Base-by-base conservation (phyloP, 1,284 basidiomycete species). In the Ustilago trichophora region DNA sequence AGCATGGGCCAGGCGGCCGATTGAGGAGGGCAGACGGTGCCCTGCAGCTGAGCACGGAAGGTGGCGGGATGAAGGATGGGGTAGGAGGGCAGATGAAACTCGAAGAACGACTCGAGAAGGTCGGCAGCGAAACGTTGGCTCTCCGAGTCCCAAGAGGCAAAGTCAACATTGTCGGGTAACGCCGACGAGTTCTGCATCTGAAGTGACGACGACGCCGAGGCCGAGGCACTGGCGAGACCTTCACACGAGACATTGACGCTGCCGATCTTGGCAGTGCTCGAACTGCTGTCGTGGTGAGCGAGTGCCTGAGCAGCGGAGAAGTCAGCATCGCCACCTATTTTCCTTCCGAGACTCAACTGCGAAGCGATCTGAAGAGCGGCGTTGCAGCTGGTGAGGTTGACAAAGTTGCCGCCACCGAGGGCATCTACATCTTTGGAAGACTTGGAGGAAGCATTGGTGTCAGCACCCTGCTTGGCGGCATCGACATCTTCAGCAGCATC, bases 341-440 rank as follows among this genome's bases (percentile, higher is more conserved):
- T 53, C 11, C 47, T 54, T 11, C 44, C 47, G 3, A 45, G 34
- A 27, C 66, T 64, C 35, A 70, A 44, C 34, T 65, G 60, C 11
- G 57, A 57, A 9, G 60, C 60, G 50, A 70, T 56, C 33, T 64
- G 67, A 10, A 70, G 62, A 6, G 62, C 67, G 19, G 60, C 62
- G 31, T 65, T 70, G 50, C 56, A 65, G 57, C 60, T 70, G 44
- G 56, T 60, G 44, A 70, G 62, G 49, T 53, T 56, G 46, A 70
- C 57, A 52, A 65, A 70, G 46, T 47, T 55, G 40, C 53, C 67
- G 8, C 51, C 54, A 15, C 54, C 51, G 12, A 69, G 51, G 9
- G 45, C 35, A 21, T 69, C 66, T 6, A 36, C 40, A 8, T 57
- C 45, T n/a, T 58, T 42, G 41, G 34, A 18, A 3, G 63, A 21